A percentile compares a stretch with the other conserved stretches of the same genome.
Conservation (phyloP, 23 red algal genomes). For the Gracilariopsis chorda region DNA sequence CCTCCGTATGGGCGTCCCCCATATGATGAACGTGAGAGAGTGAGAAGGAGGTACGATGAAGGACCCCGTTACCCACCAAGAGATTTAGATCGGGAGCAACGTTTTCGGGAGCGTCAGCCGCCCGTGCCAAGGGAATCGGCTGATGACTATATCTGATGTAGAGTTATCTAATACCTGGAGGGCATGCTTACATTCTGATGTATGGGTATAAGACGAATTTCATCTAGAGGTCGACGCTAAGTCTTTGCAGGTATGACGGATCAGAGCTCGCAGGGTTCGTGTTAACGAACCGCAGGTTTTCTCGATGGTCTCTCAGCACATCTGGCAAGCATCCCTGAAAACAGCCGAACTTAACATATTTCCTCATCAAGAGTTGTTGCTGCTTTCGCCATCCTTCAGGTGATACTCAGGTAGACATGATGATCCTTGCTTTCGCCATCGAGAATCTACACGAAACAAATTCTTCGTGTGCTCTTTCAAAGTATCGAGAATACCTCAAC, state of each 20-base stretch:
- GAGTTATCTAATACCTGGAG: neutral
- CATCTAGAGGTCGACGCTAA: conserved; percentile 32
- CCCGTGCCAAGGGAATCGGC: conserved; percentile 60
- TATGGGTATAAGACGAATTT: conserved; percentile 2
- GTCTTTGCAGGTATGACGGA: conserved; percentile 12
- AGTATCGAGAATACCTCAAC: conserved; percentile 5
- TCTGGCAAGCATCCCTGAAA: neutral
- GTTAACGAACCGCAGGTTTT: neutral
- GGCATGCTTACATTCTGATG: neutral
- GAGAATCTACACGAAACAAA: neutral
- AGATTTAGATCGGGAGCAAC: conserved; percentile 33
- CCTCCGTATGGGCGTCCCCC: conserved; percentile 25
- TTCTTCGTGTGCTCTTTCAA: conserved; percentile 14
- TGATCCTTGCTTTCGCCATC: neutral
- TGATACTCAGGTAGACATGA: conserved; percentile 20
- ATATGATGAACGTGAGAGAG: conserved; percentile 46
- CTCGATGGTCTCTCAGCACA: neutral
- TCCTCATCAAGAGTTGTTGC: neutral
- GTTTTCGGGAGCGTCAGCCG: conserved; percentile 39
- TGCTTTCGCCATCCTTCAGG: neutral
- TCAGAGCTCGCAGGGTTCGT: neutral
- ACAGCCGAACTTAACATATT: neutral
- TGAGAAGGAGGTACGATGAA: conserved; percentile 35
- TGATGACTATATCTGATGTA: conserved; percentile 51
- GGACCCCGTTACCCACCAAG: conserved; percentile 18